phyloP scores from a whole-genome alignment of 2,329 filamentous ascomycete species.

The Pestalotiopsis sp. region DNA sequence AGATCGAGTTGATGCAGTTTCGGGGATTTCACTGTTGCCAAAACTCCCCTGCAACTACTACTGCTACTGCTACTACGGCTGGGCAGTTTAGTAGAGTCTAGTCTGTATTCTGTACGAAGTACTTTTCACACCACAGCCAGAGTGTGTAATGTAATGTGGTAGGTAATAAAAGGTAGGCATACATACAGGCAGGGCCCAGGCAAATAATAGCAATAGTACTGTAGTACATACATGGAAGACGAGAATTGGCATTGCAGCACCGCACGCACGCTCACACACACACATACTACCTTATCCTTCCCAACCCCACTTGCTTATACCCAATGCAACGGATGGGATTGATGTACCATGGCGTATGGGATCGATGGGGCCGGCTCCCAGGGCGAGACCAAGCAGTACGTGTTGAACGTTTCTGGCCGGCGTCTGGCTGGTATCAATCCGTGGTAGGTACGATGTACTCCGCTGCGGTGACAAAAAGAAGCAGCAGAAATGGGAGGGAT shows the following conservation, averaged over 20 bases:
- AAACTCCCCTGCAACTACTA: background rate
- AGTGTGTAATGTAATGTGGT: background rate
- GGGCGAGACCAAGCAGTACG: constrained; percentile 13
- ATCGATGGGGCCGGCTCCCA: background rate
- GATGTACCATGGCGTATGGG: background rate
- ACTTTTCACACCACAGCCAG: background rate
- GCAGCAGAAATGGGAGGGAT: background rate
- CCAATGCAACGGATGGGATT: constrained; percentile 1
- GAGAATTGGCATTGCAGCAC: background rate
- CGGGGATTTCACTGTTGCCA: background rate
- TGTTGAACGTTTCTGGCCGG: too few species aligned
- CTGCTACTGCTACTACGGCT: background rate
- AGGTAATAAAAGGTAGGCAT: background rate
- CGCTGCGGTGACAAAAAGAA: background rate
- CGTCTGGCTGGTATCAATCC: background rate
- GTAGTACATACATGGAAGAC: background rate
- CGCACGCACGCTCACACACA: background rate
- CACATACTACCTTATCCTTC: background rate
- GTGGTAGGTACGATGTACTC: background rate
- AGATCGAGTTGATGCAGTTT: constrained; percentile 1
- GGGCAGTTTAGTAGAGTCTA: too few species aligned
- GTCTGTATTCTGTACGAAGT: too few species aligned
- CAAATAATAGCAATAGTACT: background rate
- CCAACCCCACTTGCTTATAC: background rate
- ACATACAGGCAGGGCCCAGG: background rate